These are phyloP conservation scores for Taphrina wiesneri DNA, from an alignment of 1,139 yeast genomes.

Conservation along the genomic window DNA sequence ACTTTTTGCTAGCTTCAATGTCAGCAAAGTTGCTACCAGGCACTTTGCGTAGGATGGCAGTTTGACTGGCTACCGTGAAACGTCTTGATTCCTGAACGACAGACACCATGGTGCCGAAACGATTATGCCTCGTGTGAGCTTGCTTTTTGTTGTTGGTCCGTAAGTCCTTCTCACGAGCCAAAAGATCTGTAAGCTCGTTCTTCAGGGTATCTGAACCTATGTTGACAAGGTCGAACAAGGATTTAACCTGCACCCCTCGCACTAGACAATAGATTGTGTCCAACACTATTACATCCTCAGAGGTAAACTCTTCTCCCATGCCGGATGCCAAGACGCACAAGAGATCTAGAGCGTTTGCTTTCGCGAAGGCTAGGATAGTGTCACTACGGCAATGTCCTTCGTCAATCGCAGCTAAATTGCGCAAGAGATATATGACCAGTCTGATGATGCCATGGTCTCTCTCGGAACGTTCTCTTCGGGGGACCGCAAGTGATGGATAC, in stretches of 20 bases:
- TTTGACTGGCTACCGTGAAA: conserved; percentile 73
- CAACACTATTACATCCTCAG: conserved; percentile 63
- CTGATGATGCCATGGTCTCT: conserved; percentile 74
- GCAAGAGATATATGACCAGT: conserved; percentile 68
- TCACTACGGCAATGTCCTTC: conserved; percentile 71
- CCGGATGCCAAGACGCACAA: conserved; percentile 68
- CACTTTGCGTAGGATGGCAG: conserved; percentile 14
- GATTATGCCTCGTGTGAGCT: conserved; percentile 66
- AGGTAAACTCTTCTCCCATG: conserved; percentile 63
- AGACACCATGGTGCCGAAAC: conserved; percentile 84
- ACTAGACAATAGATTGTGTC: conserved; percentile 69
- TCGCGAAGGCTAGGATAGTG: conserved; percentile 59
- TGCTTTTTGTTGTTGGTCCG: conserved; percentile 46
- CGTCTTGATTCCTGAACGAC: conserved; percentile 62
- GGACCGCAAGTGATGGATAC: conserved; percentile 59
- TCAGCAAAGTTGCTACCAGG: conserved; percentile 21
- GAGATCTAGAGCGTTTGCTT: conserved; percentile 71
- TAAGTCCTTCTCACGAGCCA: conserved; percentile 60
- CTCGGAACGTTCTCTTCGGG: conserved; percentile 60
- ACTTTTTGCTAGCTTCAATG: conserved; percentile 66
- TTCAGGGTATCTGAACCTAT: conserved; percentile 14
- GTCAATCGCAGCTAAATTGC: conserved; percentile 75
- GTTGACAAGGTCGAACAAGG: conserved; percentile 39
- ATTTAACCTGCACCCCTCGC: conserved; percentile 56
- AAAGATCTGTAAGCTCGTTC: conserved; percentile 53